Evolutionary conservation across 805 yeast species (phyloP), one percentile per base, ranked within the genome.

Genomic region (Clavispora fructus): DNA sequence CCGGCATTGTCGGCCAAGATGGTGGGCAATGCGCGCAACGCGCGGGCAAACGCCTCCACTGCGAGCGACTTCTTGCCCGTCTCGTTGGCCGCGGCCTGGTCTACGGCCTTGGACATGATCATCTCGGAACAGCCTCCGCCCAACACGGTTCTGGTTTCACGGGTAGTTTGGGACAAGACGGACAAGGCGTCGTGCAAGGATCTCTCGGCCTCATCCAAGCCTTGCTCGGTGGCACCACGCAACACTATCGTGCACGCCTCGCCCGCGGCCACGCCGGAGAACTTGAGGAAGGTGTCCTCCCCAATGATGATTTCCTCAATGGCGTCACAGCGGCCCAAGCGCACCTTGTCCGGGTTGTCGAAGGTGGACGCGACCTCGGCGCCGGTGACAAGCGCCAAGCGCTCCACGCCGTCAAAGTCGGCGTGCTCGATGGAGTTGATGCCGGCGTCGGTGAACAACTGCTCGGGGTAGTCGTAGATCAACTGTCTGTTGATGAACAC

Each of bases 401-500:
- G 83, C 73, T 94, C 99, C 45, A 94, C 88, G 60, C 98, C 99
- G 61, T 88, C 98, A 59, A 94, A 94, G 67, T 94, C 99, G 13
- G 99, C 98, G 63, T 94, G 99, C 68, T 94, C 99, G 53, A 94
- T 89, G 19, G 97, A 83, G 67, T 88, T 91, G 58, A 94, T 87
- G 45, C 83, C 81, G 38, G 89, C 69, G 56, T 92, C 99, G 6
- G 95, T 78, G 61, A 94, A 87, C 55, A 94, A 75, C 68, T 88
- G 97, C 70, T 94, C 99, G 25, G 99, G 99, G 79, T 92, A 94
- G 72, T 94, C 97, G 69, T 94, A 94, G 61, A 94, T 94, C 61
- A 94, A 79, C 71, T 94, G 99, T 63, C 99, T 83, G 73, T 94
- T 94, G 57, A 94, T 90, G 65, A 94, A 94, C 58, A 92, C 83